phyloP scores from a whole-genome alignment of 2,329 filamentous ascomycete genomes.

The Ophiostoma perfectum region DNA sequence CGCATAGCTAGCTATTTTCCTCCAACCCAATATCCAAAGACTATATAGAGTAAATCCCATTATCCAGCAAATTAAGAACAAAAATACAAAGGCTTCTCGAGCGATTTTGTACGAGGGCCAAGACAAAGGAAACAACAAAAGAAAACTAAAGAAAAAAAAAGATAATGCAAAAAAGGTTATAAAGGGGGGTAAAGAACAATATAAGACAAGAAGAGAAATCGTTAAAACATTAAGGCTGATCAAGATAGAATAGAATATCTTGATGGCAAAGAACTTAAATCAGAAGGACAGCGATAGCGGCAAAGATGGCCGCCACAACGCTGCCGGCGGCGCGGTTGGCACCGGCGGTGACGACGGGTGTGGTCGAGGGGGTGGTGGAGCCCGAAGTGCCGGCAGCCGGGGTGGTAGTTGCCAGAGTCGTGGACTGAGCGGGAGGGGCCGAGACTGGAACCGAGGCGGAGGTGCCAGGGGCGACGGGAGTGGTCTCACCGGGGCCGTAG shows the following conservation, averaged over 20 bases:
- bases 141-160: background rate
- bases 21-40: background rate
- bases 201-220: conserved; percentile 8
- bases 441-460: conserved; percentile 6
- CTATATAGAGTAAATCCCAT: conserved; percentile 4
- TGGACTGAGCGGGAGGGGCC: background rate
- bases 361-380: conserved; percentile 27
- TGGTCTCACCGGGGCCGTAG: background rate
- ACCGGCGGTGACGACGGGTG: conserved; percentile 41
- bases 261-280: conserved; percentile 39
- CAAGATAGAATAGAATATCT: background rate
- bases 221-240: conserved; percentile 1
- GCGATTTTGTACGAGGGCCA: background rate
- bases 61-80: background rate
- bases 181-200: background rate
- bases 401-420: background rate
- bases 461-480: background rate
- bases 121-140: background rate
- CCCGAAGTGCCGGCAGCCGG: background rate
- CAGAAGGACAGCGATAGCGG: conserved; percentile 47
- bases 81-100: background rate
- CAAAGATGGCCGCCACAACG: conserved; percentile 45
- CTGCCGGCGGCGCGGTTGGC: conserved; percentile 49
- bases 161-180: background rate
- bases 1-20: background rate